Conservation (phyloP, 192 early-diverging fungal species). For the Tieghemiomyces parasiticus region DNA sequence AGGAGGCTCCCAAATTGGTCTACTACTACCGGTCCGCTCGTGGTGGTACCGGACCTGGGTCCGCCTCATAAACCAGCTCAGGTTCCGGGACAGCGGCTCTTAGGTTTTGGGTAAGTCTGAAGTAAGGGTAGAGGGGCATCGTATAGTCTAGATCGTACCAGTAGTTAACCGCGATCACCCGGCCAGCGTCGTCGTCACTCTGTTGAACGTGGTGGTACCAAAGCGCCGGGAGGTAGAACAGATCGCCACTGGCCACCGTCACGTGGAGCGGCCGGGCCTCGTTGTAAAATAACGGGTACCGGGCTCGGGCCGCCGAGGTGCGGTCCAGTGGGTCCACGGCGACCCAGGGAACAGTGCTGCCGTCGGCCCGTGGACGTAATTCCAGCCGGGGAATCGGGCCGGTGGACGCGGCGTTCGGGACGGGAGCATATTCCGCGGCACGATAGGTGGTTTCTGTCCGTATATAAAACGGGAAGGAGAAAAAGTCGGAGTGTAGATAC, state of each 20-base stretch:
- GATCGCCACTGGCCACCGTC: slow-evolving; percentile 8
- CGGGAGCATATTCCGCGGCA: no score
- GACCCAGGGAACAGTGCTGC: slow-evolving; percentile 1
- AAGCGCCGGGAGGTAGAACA: slow-evolving; percentile 28
- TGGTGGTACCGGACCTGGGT: no score
- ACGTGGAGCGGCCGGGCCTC: slow-evolving; percentile 5
- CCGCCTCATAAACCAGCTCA: no score
- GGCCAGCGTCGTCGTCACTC: neutral
- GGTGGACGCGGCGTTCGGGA: no score
- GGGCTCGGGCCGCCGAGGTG: neutral
- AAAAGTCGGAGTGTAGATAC: no score
- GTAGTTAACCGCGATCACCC: slow-evolving; percentile 30
- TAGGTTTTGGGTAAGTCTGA: slow-evolving; percentile 7
- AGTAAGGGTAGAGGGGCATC: slow-evolving; percentile 6
- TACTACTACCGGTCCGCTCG: no score
- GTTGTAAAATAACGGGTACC: neutral
- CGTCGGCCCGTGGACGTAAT: neutral
- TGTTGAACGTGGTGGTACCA: slow-evolving; percentile 35
- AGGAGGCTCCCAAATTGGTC: no score
- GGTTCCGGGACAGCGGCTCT: no score
- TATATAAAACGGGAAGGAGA: no score
- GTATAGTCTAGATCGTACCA: slow-evolving; percentile 31
- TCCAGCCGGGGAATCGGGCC: neutral
- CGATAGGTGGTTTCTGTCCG: no score
- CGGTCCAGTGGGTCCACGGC: neutral